phyloP scores from a whole-genome alignment of 2,329 filamentous ascomycete genomes.

The Colletotrichum sp. region DNA sequence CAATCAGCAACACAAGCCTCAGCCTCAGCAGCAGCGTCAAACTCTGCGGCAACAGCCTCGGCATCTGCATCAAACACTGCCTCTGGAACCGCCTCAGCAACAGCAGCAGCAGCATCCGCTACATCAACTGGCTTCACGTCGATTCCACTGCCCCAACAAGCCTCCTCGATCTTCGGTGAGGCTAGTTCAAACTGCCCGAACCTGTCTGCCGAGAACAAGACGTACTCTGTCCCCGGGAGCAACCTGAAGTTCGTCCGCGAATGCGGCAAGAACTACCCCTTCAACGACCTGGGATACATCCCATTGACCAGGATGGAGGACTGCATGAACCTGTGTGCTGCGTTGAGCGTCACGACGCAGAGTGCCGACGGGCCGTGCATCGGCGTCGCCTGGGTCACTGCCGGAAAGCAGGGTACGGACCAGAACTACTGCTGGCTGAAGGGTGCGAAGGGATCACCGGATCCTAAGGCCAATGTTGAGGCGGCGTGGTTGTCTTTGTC shows the following conservation, averaged over 20 bases:
- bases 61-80: not conserved
- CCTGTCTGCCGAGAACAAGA: not conserved
- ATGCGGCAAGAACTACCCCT: constrained; percentile 23
- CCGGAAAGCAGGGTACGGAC: constrained; percentile 23
- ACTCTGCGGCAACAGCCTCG: not conserved
- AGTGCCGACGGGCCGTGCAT: constrained; percentile 19
- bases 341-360: constrained; percentile 24
- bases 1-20: not conserved
- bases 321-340: constrained; percentile 27
- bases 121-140: not conserved
- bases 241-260: constrained; percentile 21
- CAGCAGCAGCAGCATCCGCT: not conserved
- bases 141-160: not conserved
- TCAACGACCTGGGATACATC: constrained; percentile 23
- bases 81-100: not conserved
- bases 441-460: constrained; percentile 5
- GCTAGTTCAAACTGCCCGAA: not conserved
- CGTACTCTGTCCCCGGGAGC: constrained; percentile 24
- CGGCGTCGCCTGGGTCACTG: constrained; percentile 26
- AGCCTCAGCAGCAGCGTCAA: not conserved
- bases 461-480: not conserved
- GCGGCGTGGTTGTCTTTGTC: not conserved
- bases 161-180: not conserved
- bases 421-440: constrained; percentile 26
- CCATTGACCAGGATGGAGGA: constrained; percentile 25